Percentiles rank a stretch among this genome's conserved stretches.
Evolutionary conservation across 2,329 filamentous ascomycete genomes (phyloP).

Genomic region (Xylaria sp.): DNA sequence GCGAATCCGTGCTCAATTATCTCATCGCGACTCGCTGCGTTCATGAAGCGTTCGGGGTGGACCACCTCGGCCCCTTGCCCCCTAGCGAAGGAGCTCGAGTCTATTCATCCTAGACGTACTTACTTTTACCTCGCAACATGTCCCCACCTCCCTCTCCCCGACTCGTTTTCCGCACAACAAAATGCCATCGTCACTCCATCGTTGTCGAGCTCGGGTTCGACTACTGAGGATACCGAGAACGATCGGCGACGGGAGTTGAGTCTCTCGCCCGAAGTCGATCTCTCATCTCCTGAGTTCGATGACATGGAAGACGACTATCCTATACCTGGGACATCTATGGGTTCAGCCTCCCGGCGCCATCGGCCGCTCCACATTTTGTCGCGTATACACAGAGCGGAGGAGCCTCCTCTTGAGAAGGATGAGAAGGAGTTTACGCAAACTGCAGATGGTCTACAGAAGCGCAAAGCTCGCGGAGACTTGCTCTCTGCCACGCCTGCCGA

Average conservation of each 20-base stretch:
- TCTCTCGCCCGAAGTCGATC: slow-evolving; percentile 89
- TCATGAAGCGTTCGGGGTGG: slow-evolving; percentile 86
- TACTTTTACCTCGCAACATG: slow-evolving; percentile 96
- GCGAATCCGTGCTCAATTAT: slow-evolving; percentile 95
- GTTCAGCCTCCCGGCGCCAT: slow-evolving; percentile 52
- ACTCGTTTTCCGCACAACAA: slow-evolving; percentile 56
- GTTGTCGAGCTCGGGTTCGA: slow-evolving; percentile 71
- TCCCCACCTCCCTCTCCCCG: slow-evolving; percentile 80
- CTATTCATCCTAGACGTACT: slow-evolving; percentile 89
- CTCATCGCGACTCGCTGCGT: slow-evolving; percentile 86
- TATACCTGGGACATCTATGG: slow-evolving; percentile 66
- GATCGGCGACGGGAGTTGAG: slow-evolving; percentile 74
- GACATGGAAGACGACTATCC: slow-evolving; percentile 66
- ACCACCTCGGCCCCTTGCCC: slow-evolving; percentile 80
- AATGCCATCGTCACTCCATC: slow-evolving; percentile 78
- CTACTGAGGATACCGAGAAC: slow-evolving; percentile 74
- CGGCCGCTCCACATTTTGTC: slow-evolving; percentile 49
- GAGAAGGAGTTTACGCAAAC: slow-evolving; percentile 98
- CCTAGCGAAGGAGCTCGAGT: slow-evolving; percentile 89
- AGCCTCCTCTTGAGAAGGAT: slow-evolving; percentile 89
- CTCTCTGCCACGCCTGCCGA: slow-evolving; percentile 45
- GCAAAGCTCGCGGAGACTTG: slow-evolving; percentile 59
- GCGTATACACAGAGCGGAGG: slow-evolving; percentile 74
- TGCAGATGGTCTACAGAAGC: slow-evolving; percentile 78
- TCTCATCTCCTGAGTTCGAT: slow-evolving; percentile 86